Evolutionary conservation across 768 basidiomycete genomes (phyloP), one percentile per base, ranked within the genome.

Genomic region (Collybia mongolica): DNA sequence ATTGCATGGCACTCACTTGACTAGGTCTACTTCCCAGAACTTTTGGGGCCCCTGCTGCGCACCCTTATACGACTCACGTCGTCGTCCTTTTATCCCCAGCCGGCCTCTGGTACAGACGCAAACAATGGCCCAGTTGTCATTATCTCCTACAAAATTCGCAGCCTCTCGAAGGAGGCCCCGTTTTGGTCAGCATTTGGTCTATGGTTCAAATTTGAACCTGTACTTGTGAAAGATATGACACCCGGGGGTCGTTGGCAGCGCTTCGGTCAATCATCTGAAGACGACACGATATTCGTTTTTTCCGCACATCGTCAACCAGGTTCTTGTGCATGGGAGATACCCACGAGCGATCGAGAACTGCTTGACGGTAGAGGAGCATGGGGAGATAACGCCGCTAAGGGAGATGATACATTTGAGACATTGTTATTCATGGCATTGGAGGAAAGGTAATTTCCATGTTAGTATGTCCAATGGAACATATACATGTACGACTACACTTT

Each of bases 21-120:
- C 23, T 49, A 93, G 88, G 80, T 95, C 11, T 95, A 95, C 66
- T 94, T 94, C 60, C 88, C 90, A 0, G 82, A 89, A 51, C 79
- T 95, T 1, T 74, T 91, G 9, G 88, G 83, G 0, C 88, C 88
- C 4, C 78, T 95, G 15, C 70, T 95, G 17, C 81, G 85, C 2
- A 83, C 87, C 2, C 73, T 95, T 11, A 68, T 96, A 2, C 78
- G 86, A 18, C 72, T 94, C 18, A 85, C 92, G 0, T 80, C 84
- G 1, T 72, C 72, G 4, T 69, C 76, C 0, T 80, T 77, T 38
- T 49, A 54, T 28, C 49, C 58, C n/a, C 23, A 46, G 8, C 20
- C 51, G 15, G 42, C 43, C 6, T 55, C 36, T 11, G 37, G 37
- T 26, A 46, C 48, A 29, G 52, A 61, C 5, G 68, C 71, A 29